Evolutionary conservation across 495 filamentous ascomycete species (phyloP).

Genomic region (Choiromyces venosus): DNA sequence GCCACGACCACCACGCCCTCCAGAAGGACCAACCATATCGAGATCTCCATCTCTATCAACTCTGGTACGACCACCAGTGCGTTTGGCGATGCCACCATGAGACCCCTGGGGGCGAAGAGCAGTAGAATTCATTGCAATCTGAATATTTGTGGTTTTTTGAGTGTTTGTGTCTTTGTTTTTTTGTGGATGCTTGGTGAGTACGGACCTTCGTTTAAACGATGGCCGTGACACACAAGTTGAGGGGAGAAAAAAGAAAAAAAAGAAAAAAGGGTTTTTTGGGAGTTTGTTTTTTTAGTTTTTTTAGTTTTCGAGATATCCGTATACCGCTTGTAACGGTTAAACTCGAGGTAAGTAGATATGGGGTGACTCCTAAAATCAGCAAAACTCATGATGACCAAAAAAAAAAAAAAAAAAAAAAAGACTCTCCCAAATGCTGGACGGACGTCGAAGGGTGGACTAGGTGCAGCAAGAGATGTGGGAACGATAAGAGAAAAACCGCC

Average conservation of each 20-base stretch:
- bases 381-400: slow-evolving; percentile 24
- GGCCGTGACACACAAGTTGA: not conserved
- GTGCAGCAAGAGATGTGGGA: slow-evolving; percentile 1
- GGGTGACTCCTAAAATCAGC: slow-evolving; percentile 25
- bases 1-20: slow-evolving; percentile 43
- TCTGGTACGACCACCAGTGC: slow-evolving; percentile 47
- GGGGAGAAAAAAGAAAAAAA: not conserved
- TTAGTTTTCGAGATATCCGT: not conserved
- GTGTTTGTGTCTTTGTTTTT: not conserved
- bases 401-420: slow-evolving; percentile 18
- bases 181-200: not conserved
- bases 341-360: not conserved
- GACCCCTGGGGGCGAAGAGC: slow-evolving; percentile 33
- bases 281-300: not conserved
- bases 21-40: slow-evolving; percentile 59
- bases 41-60: slow-evolving; percentile 78
- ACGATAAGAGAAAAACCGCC: not conserved
- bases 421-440: slow-evolving; percentile 18
- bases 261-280: slow-evolving; percentile 3
- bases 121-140: slow-evolving; percentile 28
- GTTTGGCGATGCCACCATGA: slow-evolving; percentile 70
- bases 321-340: not conserved
- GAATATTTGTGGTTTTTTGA: not conserved
- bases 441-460: slow-evolving; percentile 2
- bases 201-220: not conserved